A percentile compares a stretch with the other conserved stretches of the same genome.
These are phyloP conservation scores for Auriscalpium vulgare DNA, from an alignment of 768 basidiomycete species.

Conservation along the genomic window DNA sequence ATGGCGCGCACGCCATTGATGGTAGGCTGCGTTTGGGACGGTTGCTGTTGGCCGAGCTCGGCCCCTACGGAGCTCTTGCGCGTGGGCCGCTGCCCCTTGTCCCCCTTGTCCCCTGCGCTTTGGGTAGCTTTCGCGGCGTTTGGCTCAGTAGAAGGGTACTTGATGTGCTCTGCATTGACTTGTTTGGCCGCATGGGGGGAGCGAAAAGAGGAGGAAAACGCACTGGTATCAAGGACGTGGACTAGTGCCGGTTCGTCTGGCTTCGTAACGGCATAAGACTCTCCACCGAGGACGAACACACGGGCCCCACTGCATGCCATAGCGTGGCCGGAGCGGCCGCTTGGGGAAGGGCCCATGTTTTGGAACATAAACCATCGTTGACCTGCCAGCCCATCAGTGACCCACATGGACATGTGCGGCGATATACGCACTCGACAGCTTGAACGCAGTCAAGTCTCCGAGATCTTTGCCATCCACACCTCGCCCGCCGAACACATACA, in stretches of 20 bases:
- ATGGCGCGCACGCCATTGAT: constrained; percentile 44
- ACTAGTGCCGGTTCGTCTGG: constrained; percentile 74
- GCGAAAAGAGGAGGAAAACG: constrained; percentile 24
- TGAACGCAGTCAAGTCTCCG: constrained; percentile 92
- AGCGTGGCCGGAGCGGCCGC: constrained; percentile 91
- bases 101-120: constrained; percentile 20
- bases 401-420: not conserved
- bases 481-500: constrained; percentile 95
- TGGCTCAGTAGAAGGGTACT: constrained; percentile 64
- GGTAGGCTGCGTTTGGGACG: constrained; percentile 14
- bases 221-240: constrained; percentile 94
- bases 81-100: constrained; percentile 18
- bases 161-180: constrained; percentile 66
- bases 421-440: constrained; percentile 77
- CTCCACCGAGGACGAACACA: constrained; percentile 92
- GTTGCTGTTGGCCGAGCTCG: constrained; percentile 6
- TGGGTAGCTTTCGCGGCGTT: constrained; percentile 30
- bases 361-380: constrained; percentile 99
- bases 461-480: constrained; percentile 97
- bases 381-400: constrained; percentile 39
- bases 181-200: not conserved
- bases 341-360: constrained; percentile 97
- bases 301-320: constrained; percentile 89
- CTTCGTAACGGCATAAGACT: constrained; percentile 68
- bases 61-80: constrained; percentile 40